Evolutionary conservation across 345 rosid genomes (phyloP), one percentile per base, ranked within the genome.

Genomic region (Geranium rotundifolium): DNA sequence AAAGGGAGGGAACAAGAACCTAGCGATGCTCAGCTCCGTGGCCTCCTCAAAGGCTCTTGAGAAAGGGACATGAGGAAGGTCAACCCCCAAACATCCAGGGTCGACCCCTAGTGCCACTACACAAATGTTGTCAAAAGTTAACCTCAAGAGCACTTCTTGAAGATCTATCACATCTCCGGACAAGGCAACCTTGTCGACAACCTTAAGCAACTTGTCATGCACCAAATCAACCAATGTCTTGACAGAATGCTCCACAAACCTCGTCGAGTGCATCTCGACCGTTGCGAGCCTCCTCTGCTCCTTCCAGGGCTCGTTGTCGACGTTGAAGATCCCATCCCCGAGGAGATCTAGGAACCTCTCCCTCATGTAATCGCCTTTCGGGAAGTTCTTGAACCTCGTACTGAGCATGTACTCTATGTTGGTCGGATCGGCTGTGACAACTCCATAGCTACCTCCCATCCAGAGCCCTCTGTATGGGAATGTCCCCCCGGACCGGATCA

Each of bases 31-130:
- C 56, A 82, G 59, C 65, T 88, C 91, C 2, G 93, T 86, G 27
- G 97, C 91, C 69, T 81, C 82, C 76, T 90, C 93, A 41, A 88
- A 90, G 1, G 95, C 89, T 67, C 78, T 86, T 12, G 90, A 88
- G 27, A 91, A 91, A 19, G 84, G 88, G 67, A 84, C 79, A 10
- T 79, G 67, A 0, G 88, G 88, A 19, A 83, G 76, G 65, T 79
- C 84, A 65, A 70, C 63, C 23, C 75, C 78, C 69, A 88, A 76
- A 63, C 89, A 84, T 1, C 88, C 95, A 0, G 93, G 83, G 76
- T 88, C 87, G 23, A 85, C 70, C 2, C 96, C 97, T 0, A 88
- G 77, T 50, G 91, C 89, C 0, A 85, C 79, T 9, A 68, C 73
- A 58, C 89, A 91, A 41, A 86, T 84, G 58, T 78, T 91, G 60